These are phyloP conservation scores for Cymbopogon flexuosus DNA, from an alignment of 202 grass and related monocot genomes.

Conservation along the genomic window DNA sequence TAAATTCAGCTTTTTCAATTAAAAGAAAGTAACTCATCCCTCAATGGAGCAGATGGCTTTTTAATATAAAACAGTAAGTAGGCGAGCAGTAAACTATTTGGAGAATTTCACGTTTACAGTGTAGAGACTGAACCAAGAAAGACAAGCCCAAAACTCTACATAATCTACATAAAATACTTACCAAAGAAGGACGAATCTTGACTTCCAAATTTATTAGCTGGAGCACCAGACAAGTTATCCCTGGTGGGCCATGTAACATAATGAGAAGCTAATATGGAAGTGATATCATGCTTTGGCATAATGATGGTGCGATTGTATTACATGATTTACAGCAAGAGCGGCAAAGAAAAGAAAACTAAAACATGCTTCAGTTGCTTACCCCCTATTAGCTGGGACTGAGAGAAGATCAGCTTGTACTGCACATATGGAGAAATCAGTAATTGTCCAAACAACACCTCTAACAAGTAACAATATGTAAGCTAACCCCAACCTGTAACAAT, in stretches of 20 bases:
- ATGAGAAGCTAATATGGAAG: constrained; percentile 21
- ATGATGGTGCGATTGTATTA: constrained; percentile 11
- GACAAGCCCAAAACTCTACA: background rate
- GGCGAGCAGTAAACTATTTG: background rate
- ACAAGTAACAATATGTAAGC: constrained; percentile 25
- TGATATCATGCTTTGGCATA: background rate
- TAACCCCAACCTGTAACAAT: constrained; percentile 88
- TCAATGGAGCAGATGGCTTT: background rate
- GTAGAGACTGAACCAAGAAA: background rate
- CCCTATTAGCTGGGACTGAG: constrained; percentile 53
- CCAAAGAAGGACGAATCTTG: constrained; percentile 45
- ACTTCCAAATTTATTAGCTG: constrained; percentile 57
- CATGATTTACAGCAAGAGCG: background rate
- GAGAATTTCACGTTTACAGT: background rate
- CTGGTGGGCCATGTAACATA: constrained; percentile 35
- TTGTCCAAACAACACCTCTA: constrained; percentile 24
- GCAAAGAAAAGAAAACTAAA: constrained; percentile 25
- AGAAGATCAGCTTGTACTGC: constrained; percentile 79
- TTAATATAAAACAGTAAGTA: background rate
- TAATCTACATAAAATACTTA: constrained; percentile 24
- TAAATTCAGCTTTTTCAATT: background rate
- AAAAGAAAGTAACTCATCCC: background rate
- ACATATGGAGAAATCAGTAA: constrained; percentile 29
- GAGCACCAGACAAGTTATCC: constrained; percentile 54
- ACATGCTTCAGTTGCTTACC: constrained; percentile 48